Conservation (phyloP, 768 basidiomycete species). For the Macrocybe gigantea region DNA sequence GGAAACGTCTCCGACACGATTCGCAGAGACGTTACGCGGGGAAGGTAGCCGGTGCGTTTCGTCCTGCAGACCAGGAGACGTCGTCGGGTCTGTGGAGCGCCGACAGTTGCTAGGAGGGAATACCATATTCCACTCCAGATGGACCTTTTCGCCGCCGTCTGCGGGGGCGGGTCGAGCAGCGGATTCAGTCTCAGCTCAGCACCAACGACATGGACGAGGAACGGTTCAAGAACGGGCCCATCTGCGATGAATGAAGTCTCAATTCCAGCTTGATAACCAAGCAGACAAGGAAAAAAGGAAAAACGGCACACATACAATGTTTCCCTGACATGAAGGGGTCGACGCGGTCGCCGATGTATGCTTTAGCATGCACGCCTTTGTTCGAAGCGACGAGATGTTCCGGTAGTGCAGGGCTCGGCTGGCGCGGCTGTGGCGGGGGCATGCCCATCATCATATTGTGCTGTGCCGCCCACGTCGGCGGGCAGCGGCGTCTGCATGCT, state of each 20-base stretch:
- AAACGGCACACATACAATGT: constrained; percentile 8
- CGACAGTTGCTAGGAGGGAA: constrained; percentile 55
- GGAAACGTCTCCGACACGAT: constrained; percentile 51
- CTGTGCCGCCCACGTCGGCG: too few species aligned
- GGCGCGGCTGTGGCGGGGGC: neutral
- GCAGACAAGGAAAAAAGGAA: neutral
- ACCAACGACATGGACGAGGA: constrained; percentile 43
- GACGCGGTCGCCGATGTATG: constrained; percentile 11
- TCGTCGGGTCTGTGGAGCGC: constrained; percentile 55
- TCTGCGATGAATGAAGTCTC: constrained; percentile 29
- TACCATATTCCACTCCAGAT: constrained; percentile 73
- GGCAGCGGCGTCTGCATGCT: too few species aligned
- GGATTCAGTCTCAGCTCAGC: constrained; percentile 54
- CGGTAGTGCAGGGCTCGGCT: too few species aligned
- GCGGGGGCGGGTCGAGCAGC: constrained; percentile 43
- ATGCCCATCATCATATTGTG: neutral
- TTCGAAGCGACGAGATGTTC: neutral
- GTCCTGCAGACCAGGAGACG: constrained; percentile 63
- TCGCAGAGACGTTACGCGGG: constrained; percentile 50
- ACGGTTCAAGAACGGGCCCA: constrained; percentile 65
- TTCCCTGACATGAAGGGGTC: constrained; percentile 12
- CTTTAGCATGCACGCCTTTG: constrained; percentile 1
- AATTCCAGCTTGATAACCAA: neutral
- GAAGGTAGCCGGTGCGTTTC: constrained; percentile 59
- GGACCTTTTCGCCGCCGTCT: constrained; percentile 34